Conservation (phyloP, 2,329 filamentous ascomycete genomes). For the Colletotrichum sp. region DNA sequence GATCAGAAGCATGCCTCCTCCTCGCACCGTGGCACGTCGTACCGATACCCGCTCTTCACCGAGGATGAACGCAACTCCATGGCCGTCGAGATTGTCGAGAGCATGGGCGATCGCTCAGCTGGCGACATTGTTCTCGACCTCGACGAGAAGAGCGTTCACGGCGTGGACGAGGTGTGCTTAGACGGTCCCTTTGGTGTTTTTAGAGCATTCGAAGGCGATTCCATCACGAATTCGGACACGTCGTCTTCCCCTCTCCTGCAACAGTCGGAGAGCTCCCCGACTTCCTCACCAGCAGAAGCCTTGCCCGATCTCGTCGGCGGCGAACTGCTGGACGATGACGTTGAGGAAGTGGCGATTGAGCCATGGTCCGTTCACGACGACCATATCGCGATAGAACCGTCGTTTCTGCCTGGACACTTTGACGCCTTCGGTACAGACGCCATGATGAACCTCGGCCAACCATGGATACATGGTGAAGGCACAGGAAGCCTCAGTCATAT, state of each 20-base stretch:
- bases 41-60: slow-evolving; percentile 48
- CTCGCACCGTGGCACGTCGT: slow-evolving; percentile 27
- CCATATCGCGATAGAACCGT: neutral
- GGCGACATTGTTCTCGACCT: slow-evolving; percentile 28
- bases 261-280: neutral
- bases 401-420: neutral
- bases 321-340: neutral
- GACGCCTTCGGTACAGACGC: neutral
- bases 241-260: neutral
- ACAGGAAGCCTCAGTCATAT: neutral
- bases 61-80: slow-evolving; percentile 35
- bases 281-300: neutral
- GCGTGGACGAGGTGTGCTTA: neutral
- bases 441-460: neutral
- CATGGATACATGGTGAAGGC: neutral
- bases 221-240: neutral
- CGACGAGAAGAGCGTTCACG: slow-evolving; percentile 12
- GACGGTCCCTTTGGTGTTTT: slow-evolving; percentile 24
- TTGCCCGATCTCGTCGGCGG: neutral
- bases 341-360: neutral
- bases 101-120: slow-evolving; percentile 29
- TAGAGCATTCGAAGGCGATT: neutral
- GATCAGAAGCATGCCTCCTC: neutral
- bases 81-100: slow-evolving; percentile 37
- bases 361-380: neutral